These are phyloP conservation scores for Fraxinus anomala DNA, from an alignment of 257 asterid genomes.

Conservation along the genomic window DNA sequence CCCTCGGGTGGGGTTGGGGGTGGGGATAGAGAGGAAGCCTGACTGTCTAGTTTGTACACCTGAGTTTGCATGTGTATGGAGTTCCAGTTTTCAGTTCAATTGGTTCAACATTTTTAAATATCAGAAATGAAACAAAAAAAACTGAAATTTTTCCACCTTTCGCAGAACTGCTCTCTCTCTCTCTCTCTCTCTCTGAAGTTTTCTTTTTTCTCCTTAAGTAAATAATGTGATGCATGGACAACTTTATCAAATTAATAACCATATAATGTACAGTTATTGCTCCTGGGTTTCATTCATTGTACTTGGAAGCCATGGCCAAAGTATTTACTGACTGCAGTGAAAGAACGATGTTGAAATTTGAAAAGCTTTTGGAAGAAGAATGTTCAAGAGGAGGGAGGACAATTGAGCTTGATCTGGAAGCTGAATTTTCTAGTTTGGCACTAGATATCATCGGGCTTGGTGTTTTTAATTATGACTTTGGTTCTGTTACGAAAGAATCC, in stretches of 20 bases:
- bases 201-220: background rate
- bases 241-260: constrained; percentile 20
- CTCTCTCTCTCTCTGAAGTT: background rate
- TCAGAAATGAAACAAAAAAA: background rate
- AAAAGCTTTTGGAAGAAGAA: constrained; percentile 61
- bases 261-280: constrained; percentile 70
- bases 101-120: background rate
- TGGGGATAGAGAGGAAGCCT: background rate
- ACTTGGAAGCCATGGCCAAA: constrained; percentile 96
- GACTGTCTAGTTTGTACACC: background rate
- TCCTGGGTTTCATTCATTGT: constrained; percentile 84
- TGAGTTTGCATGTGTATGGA: background rate
- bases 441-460: constrained; percentile 95
- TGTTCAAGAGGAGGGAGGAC: constrained; percentile 50
- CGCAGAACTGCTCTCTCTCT: background rate
- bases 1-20: background rate
- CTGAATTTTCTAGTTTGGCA: constrained; percentile 92
- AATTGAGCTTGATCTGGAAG: constrained; percentile 83
- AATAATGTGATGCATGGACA: background rate
- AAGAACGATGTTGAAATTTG: constrained; percentile 67
- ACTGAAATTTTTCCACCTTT: background rate
- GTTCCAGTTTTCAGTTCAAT: background rate
- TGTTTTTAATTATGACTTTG: constrained; percentile 90
- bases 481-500: constrained; percentile 92
- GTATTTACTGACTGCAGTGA: constrained; percentile 77